These are phyloP conservation scores for Pelargonium myrrhifolium DNA, from an alignment of 441 rosid genomes.

Conservation along the genomic window DNA sequence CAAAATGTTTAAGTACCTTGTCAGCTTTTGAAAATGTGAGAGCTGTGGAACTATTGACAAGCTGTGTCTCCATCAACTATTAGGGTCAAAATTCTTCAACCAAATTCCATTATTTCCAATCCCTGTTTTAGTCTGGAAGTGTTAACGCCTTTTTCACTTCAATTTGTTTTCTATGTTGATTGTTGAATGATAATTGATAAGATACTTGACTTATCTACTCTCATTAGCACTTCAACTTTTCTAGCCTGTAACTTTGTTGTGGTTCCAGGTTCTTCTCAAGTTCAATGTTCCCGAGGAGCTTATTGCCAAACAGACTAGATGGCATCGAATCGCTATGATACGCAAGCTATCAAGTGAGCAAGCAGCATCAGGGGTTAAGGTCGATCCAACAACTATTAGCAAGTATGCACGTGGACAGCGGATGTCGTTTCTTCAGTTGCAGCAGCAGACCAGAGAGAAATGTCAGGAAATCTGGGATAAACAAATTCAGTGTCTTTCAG, in stretches of 20 bases:
- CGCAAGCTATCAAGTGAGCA: conserved; percentile 99
- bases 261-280: conserved; percentile 76
- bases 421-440: conserved; percentile 97
- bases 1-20: no score
- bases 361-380: conserved; percentile 94
- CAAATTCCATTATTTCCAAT: no score
- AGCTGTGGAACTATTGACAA: no score
- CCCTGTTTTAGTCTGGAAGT: no score
- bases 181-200: no score
- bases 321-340: conserved; percentile 99
- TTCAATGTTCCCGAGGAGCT: conserved; percentile 88
- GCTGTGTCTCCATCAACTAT: no score
- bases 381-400: conserved; percentile 88
- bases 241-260: neutral
- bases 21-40: no score
- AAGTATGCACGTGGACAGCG: conserved; percentile 99
- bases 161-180: no score
- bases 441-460: conserved; percentile 97
- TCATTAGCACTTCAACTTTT: neutral
- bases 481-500: conserved; percentile 79
- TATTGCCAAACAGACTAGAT: conserved; percentile 87
- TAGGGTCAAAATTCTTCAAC: no score
- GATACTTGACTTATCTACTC: neutral
- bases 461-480: conserved; percentile 99
- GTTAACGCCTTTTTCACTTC: no score